Base-by-base conservation (phyloP, 2,329 filamentous ascomycete species). In the Colletotrichum lini region DNA sequence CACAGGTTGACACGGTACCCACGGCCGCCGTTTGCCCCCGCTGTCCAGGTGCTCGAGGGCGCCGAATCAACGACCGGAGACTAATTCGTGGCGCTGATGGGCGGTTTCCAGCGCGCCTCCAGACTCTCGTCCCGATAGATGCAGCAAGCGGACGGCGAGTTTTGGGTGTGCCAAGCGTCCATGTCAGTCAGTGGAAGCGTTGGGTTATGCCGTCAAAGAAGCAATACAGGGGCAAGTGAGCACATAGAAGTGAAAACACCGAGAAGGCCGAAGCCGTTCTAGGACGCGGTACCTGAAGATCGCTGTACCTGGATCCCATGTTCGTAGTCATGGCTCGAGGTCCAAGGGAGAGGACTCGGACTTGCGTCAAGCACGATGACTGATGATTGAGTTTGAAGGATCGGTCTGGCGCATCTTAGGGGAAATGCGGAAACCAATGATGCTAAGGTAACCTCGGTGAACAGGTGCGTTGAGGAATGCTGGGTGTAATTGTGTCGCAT, bases 401-500 rank as follows among this genome's bases (percentile, higher is more conserved):
- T 42, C 45, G 16, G 47, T n/a, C 59, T 23, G 47, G 45, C 30
- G 16, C 52, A 16, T 54, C 52, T 12, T 16, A 35, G n/a, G 47
- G 13, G 42, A 50, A 65, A 65, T 52, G 53, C 13, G 40, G 35
- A 38, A 47, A 50, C 18, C 45, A 38, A 26, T 44, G 38, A 44
- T 44, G 40, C 21, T 63, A 23, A 21, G 12, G 42, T 35, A 13
- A 45, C 16, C 42, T 59, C 15, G 47, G 49, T 21, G 60, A 13
- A n/a, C 23, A 18, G 21, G 50, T 45, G 18, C 23, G 18, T 47
- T 15, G 13, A 35, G 66, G 64, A 67, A 70, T 67, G 64, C 26
- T 52, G 57, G 13, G 10, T 61, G 64, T 57, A 62, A 70, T 67
- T 62, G 35, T n/a, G 38, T 52, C 50, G 40, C 50, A 18, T 50